Evolutionary conservation across 2,329 filamentous ascomycete genomes (phyloP).

Genomic region (Cladosporium colombiae): DNA sequence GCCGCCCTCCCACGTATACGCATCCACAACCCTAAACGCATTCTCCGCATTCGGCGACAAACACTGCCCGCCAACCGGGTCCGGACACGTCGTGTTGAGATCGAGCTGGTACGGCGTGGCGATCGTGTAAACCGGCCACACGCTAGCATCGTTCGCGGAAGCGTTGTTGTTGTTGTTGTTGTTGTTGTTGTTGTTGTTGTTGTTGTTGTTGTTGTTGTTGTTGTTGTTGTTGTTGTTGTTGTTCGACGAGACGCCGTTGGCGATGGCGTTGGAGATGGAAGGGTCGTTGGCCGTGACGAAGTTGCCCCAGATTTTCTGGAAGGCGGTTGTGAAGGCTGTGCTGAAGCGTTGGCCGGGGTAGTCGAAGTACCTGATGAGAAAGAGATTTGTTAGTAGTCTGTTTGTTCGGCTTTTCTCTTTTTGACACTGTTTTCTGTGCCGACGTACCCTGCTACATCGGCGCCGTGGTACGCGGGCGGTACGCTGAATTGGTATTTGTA

Average conservation of each 20-base stretch:
- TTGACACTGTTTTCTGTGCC: too few relatives aligned
- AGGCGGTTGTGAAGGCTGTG: not conserved
- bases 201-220: not conserved
- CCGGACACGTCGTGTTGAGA: not conserved
- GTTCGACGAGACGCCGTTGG: not conserved
- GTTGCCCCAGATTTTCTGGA: not conserved
- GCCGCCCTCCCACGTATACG: constrained; percentile 51
- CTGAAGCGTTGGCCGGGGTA: not conserved
- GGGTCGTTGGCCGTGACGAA: not conserved
- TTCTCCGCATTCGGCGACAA: constrained; percentile 35
- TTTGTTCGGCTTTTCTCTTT: too few relatives aligned
- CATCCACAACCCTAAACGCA: constrained; percentile 45
- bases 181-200: not conserved
- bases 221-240: not conserved
- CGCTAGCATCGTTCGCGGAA: not conserved
- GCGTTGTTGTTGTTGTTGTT: not conserved
- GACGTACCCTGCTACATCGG: not conserved
- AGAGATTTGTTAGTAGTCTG: not conserved
- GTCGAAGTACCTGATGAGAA: not conserved
- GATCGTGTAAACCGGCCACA: not conserved
- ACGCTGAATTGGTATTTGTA: not conserved
- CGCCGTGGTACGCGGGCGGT: not conserved
- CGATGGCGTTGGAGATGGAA: not conserved
- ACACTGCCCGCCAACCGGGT: not conserved
- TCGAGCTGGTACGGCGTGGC: not conserved